Conservation (phyloP, 208 protist species). For the Plasmodiophora brassicae region DNA sequence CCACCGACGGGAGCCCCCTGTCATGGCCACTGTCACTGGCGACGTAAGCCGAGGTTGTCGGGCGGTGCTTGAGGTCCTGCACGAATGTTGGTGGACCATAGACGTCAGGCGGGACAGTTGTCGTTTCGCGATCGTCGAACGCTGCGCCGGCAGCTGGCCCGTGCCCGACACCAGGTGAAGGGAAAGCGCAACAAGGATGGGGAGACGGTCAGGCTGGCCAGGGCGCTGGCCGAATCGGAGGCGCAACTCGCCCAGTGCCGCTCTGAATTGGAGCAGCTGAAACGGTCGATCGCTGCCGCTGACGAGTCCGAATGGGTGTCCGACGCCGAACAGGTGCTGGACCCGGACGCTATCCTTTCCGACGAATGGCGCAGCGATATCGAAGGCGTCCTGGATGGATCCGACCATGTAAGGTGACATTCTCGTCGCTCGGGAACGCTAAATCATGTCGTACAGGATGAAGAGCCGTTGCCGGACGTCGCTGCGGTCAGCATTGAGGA, state of each 20-base stretch:
- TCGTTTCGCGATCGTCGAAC: constrained; percentile 20
- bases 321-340: neutral
- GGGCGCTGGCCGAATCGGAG: neutral
- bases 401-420: neutral
- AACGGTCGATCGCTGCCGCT: neutral
- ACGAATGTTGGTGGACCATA: too few relatives aligned
- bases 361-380: neutral
- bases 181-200: neutral
- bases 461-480: too few relatives aligned
- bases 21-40: too few relatives aligned
- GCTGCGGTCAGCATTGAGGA: too few relatives aligned
- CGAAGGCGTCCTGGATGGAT: neutral
- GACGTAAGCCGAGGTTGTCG: too few relatives aligned
- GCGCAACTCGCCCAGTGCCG: neutral
- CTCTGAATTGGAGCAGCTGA: neutral
- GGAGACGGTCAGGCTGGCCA: neutral
- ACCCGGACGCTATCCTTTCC: neutral
- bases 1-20: too few relatives aligned
- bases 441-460: too few relatives aligned
- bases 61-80: too few relatives aligned
- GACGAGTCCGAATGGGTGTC: neutral
- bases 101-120: too few relatives aligned
- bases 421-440: neutral
- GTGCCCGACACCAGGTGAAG: neutral
- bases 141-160: neutral